Evolutionary conservation across 2,329 filamentous ascomycete species (phyloP), one percentile per base, ranked within the genome.

Genomic region (Mycogone perniciosa): DNA sequence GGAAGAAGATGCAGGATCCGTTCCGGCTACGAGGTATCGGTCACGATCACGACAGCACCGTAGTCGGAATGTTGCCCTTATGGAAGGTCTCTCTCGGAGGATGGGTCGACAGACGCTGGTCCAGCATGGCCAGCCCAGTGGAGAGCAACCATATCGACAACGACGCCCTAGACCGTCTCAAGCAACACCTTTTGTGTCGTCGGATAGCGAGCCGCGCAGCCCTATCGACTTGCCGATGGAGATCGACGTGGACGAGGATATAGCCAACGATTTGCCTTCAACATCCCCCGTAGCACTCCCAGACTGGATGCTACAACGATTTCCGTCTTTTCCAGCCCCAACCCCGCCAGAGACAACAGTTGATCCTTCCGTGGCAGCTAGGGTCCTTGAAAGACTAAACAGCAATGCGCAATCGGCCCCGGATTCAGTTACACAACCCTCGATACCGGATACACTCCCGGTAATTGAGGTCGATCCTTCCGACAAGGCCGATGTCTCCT

Each of bases 61-160:
- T 27, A 40, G 13, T 29, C 44, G 33, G 10, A 41, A 35, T 38
- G 29, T 35, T 37, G 42, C 44, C n/a, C 45, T 40, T 34, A 48
- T 54, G 40, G 52, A 54, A 13, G n/a, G 48, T 20, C 52, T 54
- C 7, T 47, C 49, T 26, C 48, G 52, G 13, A 49, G 49, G 20
- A 40, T 54, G 39, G 48, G 48, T 30, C 44, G 48, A 44, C 52
- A 54, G 26, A 44, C 39, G 10, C 49, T 54, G 8, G 30, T 44
- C 26, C 44, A 48, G 29, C 47, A 54, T 39, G 31, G 44, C 30
- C 45, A 52, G 31, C 40, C 34, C n/a, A 31, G 34, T 7, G 42
- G 31, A 30, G 27, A 26, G 11, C 48, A 50, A 20, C 46, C 38
- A 34, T 31, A 11, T n/a, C 48, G 20, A n/a, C 30, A 26, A 20